These are phyloP conservation scores for Epichloe aotearoae DNA, from an alignment of 2,329 filamentous ascomycete species.

Conservation along the genomic window DNA sequence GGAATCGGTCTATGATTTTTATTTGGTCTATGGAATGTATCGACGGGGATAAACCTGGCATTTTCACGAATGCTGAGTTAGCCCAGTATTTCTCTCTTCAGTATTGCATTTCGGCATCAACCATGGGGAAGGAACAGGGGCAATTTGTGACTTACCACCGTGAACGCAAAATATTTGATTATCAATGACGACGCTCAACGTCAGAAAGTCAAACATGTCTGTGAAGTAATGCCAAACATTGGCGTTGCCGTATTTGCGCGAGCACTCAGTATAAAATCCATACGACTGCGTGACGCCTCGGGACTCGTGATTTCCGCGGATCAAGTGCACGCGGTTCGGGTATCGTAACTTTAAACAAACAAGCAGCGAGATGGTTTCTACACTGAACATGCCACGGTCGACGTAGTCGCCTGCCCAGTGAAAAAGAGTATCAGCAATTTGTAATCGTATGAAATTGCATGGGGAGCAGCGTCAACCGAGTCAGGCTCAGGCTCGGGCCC, in stretches of 20 bases:
- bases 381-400: constrained; percentile 94
- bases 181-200: constrained; percentile 92
- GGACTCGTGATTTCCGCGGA: constrained; percentile 95
- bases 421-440: neutral
- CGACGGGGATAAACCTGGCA: constrained; percentile 60
- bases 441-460: neutral
- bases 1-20: constrained; percentile 97
- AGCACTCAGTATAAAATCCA: constrained; percentile 97
- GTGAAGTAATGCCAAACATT: constrained; percentile 99
- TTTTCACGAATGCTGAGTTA: too few species aligned
- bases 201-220: constrained; percentile 99
- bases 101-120: neutral
- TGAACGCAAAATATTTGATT: constrained; percentile 99
- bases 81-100: neutral
- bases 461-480: neutral
- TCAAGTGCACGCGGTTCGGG: constrained; percentile 86
- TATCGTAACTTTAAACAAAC: constrained; percentile 96
- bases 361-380: constrained; percentile 95
- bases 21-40: constrained; percentile 99
- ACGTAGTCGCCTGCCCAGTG: constrained; percentile 71
- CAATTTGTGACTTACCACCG: constrained; percentile 43
- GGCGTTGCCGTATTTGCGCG: constrained; percentile 93
- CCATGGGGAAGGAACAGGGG: too few species aligned
- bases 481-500: neutral
- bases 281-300: constrained; percentile 97